Base-by-base conservation (phyloP, 305 asterid genomes). In the Solanum hybrid region DNA sequence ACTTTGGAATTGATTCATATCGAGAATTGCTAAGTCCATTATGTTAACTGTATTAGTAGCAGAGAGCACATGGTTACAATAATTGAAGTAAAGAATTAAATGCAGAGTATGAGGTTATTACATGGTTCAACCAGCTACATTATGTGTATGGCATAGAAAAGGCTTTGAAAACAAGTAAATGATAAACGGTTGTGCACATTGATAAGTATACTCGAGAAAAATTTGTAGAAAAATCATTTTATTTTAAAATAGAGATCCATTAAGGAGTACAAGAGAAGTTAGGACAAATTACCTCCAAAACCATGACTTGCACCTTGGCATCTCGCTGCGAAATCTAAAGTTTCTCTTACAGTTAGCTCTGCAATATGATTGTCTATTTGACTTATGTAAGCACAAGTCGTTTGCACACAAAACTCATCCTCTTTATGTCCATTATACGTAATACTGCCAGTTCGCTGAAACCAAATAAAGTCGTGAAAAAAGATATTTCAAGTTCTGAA, bases 291-390 rank as follows among this genome's bases (percentile, higher is more conserved):
- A 93, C 98, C 98, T 90, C 96, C 91, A 90, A 94, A 96, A 40
- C 95, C 93, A 91, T 94, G 95, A 89, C 94, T 93, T 91, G 98
- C 91, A 88, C 98, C 98, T 91, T 96, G 97, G 94, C 96, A 96
- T 93, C 98, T 90, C 60, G 98, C 98, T 11, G 98, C 98, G 86
- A 94, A 96, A 92, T 95, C 98, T 32, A 96, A 89, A 34, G 98
- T 96, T 93, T 96, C 98, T 92, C 98, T 91, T 31, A 95, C 98
- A 56, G 98, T 96, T 90, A 96, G 90, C 94, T 96, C 98, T 1
- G 98, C 98, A 26, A 94, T 93, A 94, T 96, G 97, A 92, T 94
- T 94, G 92, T 96, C 98, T 77, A 96, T 96, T 93, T 95, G 98
- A 92, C 98, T 91, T 69, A 93, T 95, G 89, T 95, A 96, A 88